Percentiles rank a stretch among this genome's conserved stretches.
These are phyloP conservation scores for Gypsophila paniculata DNA, from an alignment of 179 eudicot species.

Conservation along the genomic window DNA sequence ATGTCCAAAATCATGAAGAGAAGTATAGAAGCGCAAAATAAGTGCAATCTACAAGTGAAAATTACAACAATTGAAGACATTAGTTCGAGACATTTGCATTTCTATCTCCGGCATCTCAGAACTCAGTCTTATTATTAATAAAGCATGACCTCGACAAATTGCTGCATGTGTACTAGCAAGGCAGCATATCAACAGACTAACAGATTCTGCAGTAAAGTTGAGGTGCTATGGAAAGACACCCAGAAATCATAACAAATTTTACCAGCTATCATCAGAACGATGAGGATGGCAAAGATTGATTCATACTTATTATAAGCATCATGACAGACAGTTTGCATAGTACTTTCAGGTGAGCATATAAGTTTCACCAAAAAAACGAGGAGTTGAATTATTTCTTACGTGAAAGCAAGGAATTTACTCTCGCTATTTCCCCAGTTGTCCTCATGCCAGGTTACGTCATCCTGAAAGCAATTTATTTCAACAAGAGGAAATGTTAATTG, in stretches of 20 bases:
- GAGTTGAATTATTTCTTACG: slow-evolving; percentile 45
- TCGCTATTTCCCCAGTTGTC: slow-evolving; percentile 86
- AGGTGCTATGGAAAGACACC: not conserved
- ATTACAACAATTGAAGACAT: not conserved
- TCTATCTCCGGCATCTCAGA: not conserved
- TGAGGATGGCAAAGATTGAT: not conserved
- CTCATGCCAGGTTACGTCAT: slow-evolving; percentile 92
- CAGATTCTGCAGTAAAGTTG: not conserved
- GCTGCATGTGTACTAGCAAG: not conserved
- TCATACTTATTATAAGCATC: not conserved
- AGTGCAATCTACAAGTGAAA: not conserved
- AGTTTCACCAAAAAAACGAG: not conserved
- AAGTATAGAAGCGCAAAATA: not conserved
- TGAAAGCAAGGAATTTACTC: slow-evolving; percentile 94
- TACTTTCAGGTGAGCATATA: not conserved
- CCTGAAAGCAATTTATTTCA: slow-evolving; percentile 38
- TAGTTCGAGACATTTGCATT: not conserved
- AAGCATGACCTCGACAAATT: not conserved
- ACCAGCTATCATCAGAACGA: not conserved
- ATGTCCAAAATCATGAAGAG: not conserved
- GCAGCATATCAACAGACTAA: not conserved
- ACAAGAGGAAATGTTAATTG: not conserved
- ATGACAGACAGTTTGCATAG: not conserved
- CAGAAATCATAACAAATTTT: not conserved
- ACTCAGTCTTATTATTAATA: not conserved